Base-by-base conservation (phyloP, 148 eudicot genomes). In the Mesembryanthemum crystallinum region DNA sequence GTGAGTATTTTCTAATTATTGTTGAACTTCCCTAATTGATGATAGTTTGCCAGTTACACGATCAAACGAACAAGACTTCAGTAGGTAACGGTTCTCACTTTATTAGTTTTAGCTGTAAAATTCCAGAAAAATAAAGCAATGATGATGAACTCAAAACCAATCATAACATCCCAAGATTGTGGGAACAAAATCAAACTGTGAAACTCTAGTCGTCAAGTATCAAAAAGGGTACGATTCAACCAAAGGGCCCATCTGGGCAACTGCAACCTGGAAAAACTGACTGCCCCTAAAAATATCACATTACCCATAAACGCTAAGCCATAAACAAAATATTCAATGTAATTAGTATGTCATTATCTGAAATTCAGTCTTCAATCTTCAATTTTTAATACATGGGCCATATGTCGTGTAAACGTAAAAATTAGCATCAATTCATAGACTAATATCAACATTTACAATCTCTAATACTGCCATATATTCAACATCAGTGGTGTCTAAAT, bases 161-260 rank as follows among this genome's bases (percentile, higher is more conserved):
- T 64, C 20, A 63, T 21, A 75, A n/a, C 52, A 47, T 75, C 49
- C 79, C 60, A 72, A 64, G 45, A 29, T 76, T 47, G 57, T 37
- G 66, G 83, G 64, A 59, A 67, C 71, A 57, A 32, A 72, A 55
- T 66, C 39, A 8, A 67, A 65, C 1, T 45, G 49, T 45, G 49
- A 45, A 45, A 45, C n/a, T n/a, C n/a, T n/a, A 11, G 1, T 45
- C 7, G 32, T 25, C 32, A 60, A 60, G 7, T 60, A 28, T 11
- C 14, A 10, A 20, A 3, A 25, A 25, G 62, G 15, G 64, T 28
- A 25, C 25, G 30, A 60, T 60, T 27, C 64, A 60, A 64, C 42
- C 32, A 33, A 72, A 59, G 71, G 77, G 39, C 69, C 83, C 76
- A 69, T 57, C 73, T 64, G 11, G 59, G 76, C 71, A 69, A 75